Evolutionary conservation across 169 alveolate genomes (phyloP), one percentile per base, ranked within the genome.

Genomic region (Cryptosporidium andersoni): DNA sequence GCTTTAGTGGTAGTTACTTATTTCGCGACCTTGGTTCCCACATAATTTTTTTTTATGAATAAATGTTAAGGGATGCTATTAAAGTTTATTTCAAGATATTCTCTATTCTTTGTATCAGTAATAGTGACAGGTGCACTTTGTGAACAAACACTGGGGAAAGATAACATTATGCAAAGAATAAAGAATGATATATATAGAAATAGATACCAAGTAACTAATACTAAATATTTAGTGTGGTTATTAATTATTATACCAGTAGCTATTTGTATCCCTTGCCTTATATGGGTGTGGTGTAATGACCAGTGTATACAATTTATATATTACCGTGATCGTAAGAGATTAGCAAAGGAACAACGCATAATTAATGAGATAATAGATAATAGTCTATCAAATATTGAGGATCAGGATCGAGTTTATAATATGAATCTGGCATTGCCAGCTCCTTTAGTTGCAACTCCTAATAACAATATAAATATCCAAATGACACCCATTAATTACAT

Each of bases 241-340:
- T 58, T 74, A 53, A 68, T 74, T 14, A 58, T 74, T 43, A 60
- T 74, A 45, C 85, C 85, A 11, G 85, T 74, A 58, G 45, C 60
- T 56, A 58, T 74, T 43, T 74, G 85, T 34, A 74, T 74, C 60
- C 85, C 85, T 16, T 74, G 85, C 37, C 16, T 74, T 34, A 58
- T 74, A 53, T 74, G 85, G 85, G 85, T 74, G 9, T 74, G 85
- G 85, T 74, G 85, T 42, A 74, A 68, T 58, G 85, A 74, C 4
- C 85, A 74, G 25, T 74, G 85, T 42, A 34, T 74, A n/a, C 85
- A 74, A 48, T 43, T 74, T 25, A 52, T 74, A 12, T 58, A 58
- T 45, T 74, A 74, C 36, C 34, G 85, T 9, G 55, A 49, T 60
- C 55, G 60, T 43, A 58, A 58, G 85, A 74, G 49, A 34, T 58